Conservation (phyloP, 2,329 filamentous ascomycete genomes). For the Ceratocystiopsis minuta region DNA sequence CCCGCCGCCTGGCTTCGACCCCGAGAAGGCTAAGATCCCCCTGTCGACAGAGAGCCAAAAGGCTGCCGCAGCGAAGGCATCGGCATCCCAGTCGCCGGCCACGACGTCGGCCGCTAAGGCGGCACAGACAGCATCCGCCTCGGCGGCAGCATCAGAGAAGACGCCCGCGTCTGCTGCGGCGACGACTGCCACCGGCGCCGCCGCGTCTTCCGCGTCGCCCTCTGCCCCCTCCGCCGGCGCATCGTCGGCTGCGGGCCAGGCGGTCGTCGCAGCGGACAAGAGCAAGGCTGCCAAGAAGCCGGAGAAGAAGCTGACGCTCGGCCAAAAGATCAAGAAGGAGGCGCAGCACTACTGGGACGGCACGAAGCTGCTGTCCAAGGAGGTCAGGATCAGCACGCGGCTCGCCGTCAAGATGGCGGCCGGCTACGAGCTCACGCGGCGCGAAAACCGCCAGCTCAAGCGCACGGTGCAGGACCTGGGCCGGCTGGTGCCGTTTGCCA, state of each 20-base stretch:
- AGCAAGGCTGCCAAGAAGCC: constrained; percentile 40
- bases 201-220: neutral
- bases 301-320: constrained; percentile 71
- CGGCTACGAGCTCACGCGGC: constrained; percentile 85
- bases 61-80: neutral
- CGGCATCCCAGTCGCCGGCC: too few relatives aligned
- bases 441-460: constrained; percentile 83
- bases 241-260: constrained; percentile 16
- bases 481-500: constrained; percentile 84
- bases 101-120: constrained; percentile 10
- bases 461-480: constrained; percentile 87
- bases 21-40: constrained; percentile 78
- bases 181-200: neutral
- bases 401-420: constrained; percentile 94
- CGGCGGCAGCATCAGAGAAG: neutral
- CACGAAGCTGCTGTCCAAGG: constrained; percentile 80
- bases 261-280: constrained; percentile 29
- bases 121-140: constrained; percentile 4
- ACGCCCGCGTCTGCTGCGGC: too few relatives aligned
- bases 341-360: constrained; percentile 94
- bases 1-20: constrained; percentile 78
- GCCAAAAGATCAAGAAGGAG: constrained; percentile 92
- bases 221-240: constrained; percentile 6
- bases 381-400: constrained; percentile 81
- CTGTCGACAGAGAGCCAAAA: constrained; percentile 36